A percentile compares a stretch with the other conserved stretches of the same genome.
These are phyloP conservation scores for Cercospora brassicicola DNA, from an alignment of 2,329 filamentous ascomycete genomes.

Conservation along the genomic window DNA sequence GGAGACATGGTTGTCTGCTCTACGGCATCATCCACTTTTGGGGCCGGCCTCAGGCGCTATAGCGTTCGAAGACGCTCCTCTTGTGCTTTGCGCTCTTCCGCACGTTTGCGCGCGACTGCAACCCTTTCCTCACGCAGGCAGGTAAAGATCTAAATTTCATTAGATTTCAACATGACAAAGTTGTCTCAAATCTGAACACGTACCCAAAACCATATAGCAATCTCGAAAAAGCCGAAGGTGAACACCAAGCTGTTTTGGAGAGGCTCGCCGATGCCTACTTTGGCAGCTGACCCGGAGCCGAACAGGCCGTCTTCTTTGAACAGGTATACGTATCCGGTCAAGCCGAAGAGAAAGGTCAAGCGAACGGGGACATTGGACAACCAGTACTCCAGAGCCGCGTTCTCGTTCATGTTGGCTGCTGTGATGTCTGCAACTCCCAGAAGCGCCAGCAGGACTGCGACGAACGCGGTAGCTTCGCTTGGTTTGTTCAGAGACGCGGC, in stretches of 20 bases:
- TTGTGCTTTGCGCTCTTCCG: conserved; percentile 39
- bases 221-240: conserved; percentile 79
- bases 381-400: conserved; percentile 50
- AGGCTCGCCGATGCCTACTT: conserved; percentile 52
- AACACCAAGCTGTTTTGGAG: conserved; percentile 85
- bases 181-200: conserved; percentile 26
- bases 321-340: conserved; percentile 66
- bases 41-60: not conserved
- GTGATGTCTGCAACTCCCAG: conserved; percentile 52
- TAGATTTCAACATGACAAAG: not conserved
- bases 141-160: conserved; percentile 54
- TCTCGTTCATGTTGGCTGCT: conserved; percentile 48
- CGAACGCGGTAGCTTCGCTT: conserved; percentile 65
- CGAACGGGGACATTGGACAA: conserved; percentile 61
- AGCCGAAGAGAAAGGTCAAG: conserved; percentile 60
- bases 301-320: conserved; percentile 57
- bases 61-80: conserved; percentile 33
- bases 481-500: conserved; percentile 67
- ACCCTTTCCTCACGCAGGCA: conserved; percentile 65
- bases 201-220: conserved; percentile 84
- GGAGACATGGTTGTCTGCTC: not conserved
- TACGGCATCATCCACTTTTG: not conserved
- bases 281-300: conserved; percentile 30
- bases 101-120: conserved; percentile 38
- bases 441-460: conserved; percentile 69